Base-by-base conservation (phyloP, 805 yeast species). In the Candida cerambycidarum region DNA sequence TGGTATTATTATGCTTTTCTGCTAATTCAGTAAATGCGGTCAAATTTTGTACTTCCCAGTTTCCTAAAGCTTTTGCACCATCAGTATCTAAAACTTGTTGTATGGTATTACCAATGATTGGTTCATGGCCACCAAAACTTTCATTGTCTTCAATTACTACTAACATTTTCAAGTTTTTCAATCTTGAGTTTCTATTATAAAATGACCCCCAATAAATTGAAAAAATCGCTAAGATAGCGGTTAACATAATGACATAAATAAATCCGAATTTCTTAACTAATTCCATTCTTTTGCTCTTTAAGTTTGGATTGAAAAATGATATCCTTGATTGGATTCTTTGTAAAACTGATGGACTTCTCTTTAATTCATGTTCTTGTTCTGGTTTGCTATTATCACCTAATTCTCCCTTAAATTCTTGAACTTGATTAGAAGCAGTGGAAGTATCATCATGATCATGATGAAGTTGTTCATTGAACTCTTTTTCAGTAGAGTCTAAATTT, bases 81-180 rank as follows among this genome's bases (percentile, higher is more conserved):
- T 57, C 53, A 41, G 42, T 62, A 44, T 38, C 70, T 53, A 37
- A 43, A 6, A 32, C 41, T 27, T 45, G 75, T 54, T 7, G 59
- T 29, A 61, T 57, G 63, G 35, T 75, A 61, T 32, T 75, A 74
- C 85, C 85, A 74, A 63, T 75, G 65, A 46, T 68, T 57, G 52
- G 82, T 59, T 50, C 71, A 18, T 14, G n/a, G 8, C 53, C 54
- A 24, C 49, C 46, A 13, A 55, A 34, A 17, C 47, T 42, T 3
- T 43, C 45, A 5, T 42, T 44, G 44, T 68, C 73, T 33, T 57
- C 73, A 23, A 59, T 56, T 1, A 68, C 71, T 10, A 67, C 69
- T 51, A 69, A 56, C 61, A 65, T 59, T 35, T 51, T 51, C 53
- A 69, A 54, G 51, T 69, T 65, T 32, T 39, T 45, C 15, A 64